phyloP scores from a whole-genome alignment of 495 filamentous ascomycete genomes.

The Daldinia childiae region DNA sequence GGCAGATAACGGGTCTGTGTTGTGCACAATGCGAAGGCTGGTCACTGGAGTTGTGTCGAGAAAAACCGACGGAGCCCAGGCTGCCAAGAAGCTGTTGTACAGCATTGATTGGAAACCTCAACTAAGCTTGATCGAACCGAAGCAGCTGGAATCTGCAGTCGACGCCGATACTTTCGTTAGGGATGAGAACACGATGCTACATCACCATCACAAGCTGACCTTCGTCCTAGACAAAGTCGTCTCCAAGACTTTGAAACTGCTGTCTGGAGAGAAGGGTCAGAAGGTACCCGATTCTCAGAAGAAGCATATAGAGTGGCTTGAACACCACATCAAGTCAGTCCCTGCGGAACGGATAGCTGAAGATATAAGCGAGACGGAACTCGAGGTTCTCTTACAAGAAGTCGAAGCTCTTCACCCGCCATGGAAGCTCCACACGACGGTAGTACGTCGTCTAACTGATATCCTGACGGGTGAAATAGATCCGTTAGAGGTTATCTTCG shows the following conservation, averaged over 20 bases:
- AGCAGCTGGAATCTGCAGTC: slow-evolving; percentile 30
- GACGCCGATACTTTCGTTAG: slow-evolving; percentile 28
- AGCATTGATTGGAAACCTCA: slow-evolving; percentile 49
- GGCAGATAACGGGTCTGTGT: slow-evolving; percentile 41
- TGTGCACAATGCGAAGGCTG: slow-evolving; percentile 39
- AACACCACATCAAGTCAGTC: slow-evolving; percentile 28
- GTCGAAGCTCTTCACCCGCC: slow-evolving; percentile 32
- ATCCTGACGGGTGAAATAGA: slow-evolving; percentile 55
- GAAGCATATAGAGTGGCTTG: slow-evolving; percentile 43
- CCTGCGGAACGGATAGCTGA: not conserved
- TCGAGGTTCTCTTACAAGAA: slow-evolving; percentile 29
- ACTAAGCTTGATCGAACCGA: slow-evolving; percentile 39
- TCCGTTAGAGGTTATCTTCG: slow-evolving; percentile 51
- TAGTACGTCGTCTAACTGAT: slow-evolving; percentile 44
- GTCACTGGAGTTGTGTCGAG: slow-evolving; percentile 33
- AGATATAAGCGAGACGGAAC: slow-evolving; percentile 27
- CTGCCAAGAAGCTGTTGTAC: slow-evolving; percentile 41
- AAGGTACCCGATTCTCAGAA: slow-evolving; percentile 21
- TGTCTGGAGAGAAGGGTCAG: slow-evolving; percentile 20
- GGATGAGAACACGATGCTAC: slow-evolving; percentile 28
- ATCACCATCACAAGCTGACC: slow-evolving; percentile 28
- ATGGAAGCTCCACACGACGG: slow-evolving; percentile 42
- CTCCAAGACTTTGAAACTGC: slow-evolving; percentile 22
- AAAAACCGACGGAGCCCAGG: slow-evolving; percentile 3
- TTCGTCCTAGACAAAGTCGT: slow-evolving; percentile 29